Percentiles rank a stretch among this genome's conserved stretches.
Evolutionary conservation across 2,329 filamentous ascomycete genomes (phyloP).

Genomic region (Aspergillus pseudotamarii): DNA sequence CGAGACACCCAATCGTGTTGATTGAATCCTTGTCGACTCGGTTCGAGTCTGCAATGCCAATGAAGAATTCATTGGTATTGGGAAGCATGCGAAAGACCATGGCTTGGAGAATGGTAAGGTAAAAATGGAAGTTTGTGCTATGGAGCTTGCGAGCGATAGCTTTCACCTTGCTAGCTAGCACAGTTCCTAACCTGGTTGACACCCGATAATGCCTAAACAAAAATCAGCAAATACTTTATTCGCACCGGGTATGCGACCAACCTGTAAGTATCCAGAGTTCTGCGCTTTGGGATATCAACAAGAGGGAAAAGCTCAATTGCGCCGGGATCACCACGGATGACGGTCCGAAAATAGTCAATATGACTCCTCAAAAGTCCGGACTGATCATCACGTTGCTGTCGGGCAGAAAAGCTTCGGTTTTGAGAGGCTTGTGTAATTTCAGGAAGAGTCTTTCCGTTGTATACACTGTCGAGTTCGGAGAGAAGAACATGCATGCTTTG

Average conservation of each 20-base stretch:
- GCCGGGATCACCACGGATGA: background rate
- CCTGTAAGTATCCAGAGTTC: background rate
- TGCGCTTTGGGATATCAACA: background rate
- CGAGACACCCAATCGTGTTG: constrained; percentile 2
- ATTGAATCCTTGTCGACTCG: background rate
- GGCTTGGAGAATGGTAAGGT: constrained; percentile 19
- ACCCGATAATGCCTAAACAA: background rate
- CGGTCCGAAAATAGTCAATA: background rate
- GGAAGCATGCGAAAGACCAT: constrained; percentile 1
- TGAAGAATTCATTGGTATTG: constrained; percentile 1
- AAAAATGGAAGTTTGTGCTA: constrained; percentile 51
- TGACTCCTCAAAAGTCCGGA: background rate
- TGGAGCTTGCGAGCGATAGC: constrained; percentile 12
- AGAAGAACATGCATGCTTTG: constrained; percentile 26
- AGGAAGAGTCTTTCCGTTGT: background rate
- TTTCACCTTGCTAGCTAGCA: background rate
- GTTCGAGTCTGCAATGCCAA: constrained; percentile 10
- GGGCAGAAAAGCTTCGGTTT: background rate
- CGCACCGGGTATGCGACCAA: background rate
- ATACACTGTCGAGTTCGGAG: background rate
- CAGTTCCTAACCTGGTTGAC: background rate
- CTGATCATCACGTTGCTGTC: background rate
- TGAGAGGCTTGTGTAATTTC: background rate
- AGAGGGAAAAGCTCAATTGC: background rate
- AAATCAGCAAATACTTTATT: background rate